These are phyloP conservation scores for Acidomyces sp. DNA, from an alignment of 495 filamentous ascomycete genomes.

Conservation along the genomic window DNA sequence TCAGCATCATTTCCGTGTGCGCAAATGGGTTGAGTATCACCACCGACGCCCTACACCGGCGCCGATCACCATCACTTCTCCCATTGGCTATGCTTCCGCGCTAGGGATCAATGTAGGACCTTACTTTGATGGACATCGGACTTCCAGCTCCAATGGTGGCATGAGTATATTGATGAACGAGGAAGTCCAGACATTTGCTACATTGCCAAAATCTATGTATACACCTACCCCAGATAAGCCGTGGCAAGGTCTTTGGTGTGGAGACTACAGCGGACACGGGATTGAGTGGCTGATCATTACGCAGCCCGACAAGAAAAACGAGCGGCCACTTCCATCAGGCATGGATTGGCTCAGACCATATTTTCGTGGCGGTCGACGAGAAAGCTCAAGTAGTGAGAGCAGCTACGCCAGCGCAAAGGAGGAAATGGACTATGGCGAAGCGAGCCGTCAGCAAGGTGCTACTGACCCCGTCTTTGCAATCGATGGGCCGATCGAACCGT, in stretches of 20 bases:
- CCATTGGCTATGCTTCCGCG: constrained; percentile 3
- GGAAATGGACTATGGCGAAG: constrained; percentile 5
- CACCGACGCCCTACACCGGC: constrained; percentile 3
- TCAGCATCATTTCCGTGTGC: constrained; percentile 54
- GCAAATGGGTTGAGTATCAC: constrained; percentile 53
- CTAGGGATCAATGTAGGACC: constrained; percentile 6
- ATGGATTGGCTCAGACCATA: constrained; percentile 14
- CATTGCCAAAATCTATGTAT: constrained; percentile 57
- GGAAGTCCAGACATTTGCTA: constrained; percentile 59
- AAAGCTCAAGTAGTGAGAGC: constrained; percentile 6
- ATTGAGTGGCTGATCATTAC: constrained; percentile 76
- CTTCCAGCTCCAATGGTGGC: neutral
- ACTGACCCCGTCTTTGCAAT: neutral
- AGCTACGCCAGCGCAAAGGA: constrained; percentile 13
- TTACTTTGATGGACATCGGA: neutral
- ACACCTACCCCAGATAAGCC: constrained; percentile 68
- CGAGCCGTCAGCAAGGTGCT: neutral
- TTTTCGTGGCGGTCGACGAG: constrained; percentile 3
- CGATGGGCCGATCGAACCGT: neutral
- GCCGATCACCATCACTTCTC: constrained; percentile 5
- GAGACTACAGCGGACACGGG: constrained; percentile 76
- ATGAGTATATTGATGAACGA: constrained; percentile 39
- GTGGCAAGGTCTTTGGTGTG: constrained; percentile 81
- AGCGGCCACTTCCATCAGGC: constrained; percentile 14
- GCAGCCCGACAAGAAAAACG: constrained; percentile 44